Percentiles rank a stretch among this genome's conserved stretches.
Evolutionary conservation across 345 rosid species (phyloP).

Genomic region (Odontarrhena argentea): DNA sequence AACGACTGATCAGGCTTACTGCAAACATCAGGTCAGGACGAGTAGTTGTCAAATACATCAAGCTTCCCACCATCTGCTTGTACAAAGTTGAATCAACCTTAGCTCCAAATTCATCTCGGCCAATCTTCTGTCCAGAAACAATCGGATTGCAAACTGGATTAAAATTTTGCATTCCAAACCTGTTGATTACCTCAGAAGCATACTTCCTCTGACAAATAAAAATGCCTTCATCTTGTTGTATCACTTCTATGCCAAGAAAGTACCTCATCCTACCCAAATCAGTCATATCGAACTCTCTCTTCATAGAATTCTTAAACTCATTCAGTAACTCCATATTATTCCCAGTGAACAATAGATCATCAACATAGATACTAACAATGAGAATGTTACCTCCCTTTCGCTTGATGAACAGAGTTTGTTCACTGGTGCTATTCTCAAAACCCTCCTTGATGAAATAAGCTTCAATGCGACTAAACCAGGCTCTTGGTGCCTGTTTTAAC

Average conservation of each 20-base stretch:
- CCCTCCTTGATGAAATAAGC: no score
- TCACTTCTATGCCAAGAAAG: neutral
- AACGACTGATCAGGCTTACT: neutral
- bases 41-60: neutral
- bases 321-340: neutral
- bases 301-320: neutral
- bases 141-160: neutral
- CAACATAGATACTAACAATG: slow-evolving; percentile 1
- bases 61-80: neutral
- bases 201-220: neutral
- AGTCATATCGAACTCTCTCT: neutral
- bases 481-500: no score
- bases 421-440: no score
- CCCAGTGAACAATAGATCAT: neutral
- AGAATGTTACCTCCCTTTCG: neutral
- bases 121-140: neutral
- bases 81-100: neutral
- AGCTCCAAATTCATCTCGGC: neutral
- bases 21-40: neutral
- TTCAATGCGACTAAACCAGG: no score
- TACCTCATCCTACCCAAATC: neutral
- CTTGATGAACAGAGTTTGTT: no score
- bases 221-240: neutral
- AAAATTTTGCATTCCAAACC: neutral
- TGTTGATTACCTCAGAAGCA: neutral